Evolutionary conservation across 257 asterid species (phyloP).

Genomic region (Ilex asprella): DNA sequence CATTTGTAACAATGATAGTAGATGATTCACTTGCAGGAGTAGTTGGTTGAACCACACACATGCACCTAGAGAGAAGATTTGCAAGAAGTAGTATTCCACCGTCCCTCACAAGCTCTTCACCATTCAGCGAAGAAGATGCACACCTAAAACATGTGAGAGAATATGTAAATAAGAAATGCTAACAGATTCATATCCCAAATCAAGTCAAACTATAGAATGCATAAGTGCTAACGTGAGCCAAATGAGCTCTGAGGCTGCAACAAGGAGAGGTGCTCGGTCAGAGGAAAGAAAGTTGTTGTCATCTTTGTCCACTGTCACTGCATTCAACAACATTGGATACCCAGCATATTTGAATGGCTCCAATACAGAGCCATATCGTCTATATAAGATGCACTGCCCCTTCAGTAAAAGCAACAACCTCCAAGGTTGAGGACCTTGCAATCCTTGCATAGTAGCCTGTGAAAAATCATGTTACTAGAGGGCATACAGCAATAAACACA

Average conservation of each 20-base stretch:
- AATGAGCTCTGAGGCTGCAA: slow-evolving; percentile 94
- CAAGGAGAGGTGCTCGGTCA: slow-evolving; percentile 84
- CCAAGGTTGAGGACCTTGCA: slow-evolving; percentile 98
- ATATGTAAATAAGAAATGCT: slow-evolving; percentile 6
- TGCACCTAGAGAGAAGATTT: slow-evolving; percentile 89
- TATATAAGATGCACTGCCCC: slow-evolving; percentile 92
- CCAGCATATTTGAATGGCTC: slow-evolving; percentile 98
- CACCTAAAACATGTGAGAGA: slow-evolving; percentile 44
- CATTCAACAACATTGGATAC: slow-evolving; percentile 91
- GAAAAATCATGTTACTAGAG: slow-evolving; percentile 10
- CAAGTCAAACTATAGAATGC: too few relatives aligned
- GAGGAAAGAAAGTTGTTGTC: slow-evolving; percentile 89
- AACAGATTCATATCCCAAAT: background rate
- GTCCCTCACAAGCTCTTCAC: slow-evolving; percentile 98
- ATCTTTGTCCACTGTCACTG: slow-evolving; percentile 82
- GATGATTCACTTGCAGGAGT: slow-evolving; percentile 84
- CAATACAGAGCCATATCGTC: slow-evolving; percentile 78
- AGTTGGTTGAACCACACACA: slow-evolving; percentile 89
- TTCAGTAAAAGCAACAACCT: slow-evolving; percentile 78
- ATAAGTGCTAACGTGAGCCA: slow-evolving; percentile 75
- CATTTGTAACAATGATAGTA: slow-evolving; percentile 67
- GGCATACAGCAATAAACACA: background rate
- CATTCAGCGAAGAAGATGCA: slow-evolving; percentile 85
- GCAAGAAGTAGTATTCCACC: slow-evolving; percentile 93
- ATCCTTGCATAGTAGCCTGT: slow-evolving; percentile 96